Evolutionary conservation across 2,329 filamentous ascomycete genomes (phyloP).

Genomic region (Aureobasidium sp.): DNA sequence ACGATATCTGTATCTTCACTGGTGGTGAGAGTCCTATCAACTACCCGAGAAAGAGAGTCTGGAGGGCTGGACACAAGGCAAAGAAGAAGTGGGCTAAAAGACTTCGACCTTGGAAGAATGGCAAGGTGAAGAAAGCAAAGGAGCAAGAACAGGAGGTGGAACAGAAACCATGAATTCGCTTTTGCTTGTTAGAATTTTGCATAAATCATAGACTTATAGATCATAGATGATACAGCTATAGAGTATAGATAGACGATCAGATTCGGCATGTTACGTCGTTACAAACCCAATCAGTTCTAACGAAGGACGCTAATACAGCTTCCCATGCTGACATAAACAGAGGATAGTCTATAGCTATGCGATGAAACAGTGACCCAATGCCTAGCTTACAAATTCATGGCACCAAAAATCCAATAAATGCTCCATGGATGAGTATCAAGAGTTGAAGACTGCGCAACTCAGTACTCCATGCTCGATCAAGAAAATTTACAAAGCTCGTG

Average conservation of each 20-base stretch:
- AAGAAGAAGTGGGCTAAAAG: conserved; percentile 14
- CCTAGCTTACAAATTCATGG: too few species aligned
- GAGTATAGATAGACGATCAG: not conserved
- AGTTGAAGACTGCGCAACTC: too few species aligned
- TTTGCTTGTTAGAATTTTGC: too few species aligned
- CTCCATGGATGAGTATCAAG: too few species aligned
- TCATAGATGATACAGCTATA: not conserved
- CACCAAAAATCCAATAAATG: too few species aligned
- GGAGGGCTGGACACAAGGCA: conserved; percentile 15
- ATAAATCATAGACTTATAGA: not conserved
- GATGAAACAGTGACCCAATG: too few species aligned
- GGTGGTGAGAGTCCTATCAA: conserved; percentile 46
- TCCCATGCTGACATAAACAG: too few species aligned
- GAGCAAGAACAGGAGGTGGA: not conserved
- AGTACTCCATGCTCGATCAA: too few species aligned
- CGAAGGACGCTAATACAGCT: too few species aligned
- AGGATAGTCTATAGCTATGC: too few species aligned
- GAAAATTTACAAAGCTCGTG: too few species aligned
- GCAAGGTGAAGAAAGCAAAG: not conserved
- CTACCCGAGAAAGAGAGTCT: conserved; percentile 33
- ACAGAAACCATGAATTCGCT: not conserved
- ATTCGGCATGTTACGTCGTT: not conserved
- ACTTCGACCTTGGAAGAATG: not conserved
- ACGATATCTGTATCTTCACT: conserved; percentile 46
- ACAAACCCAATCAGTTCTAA: not conserved